Conservation (phyloP, 2,329 filamentous ascomycete species). For the Phoma sp. region DNA sequence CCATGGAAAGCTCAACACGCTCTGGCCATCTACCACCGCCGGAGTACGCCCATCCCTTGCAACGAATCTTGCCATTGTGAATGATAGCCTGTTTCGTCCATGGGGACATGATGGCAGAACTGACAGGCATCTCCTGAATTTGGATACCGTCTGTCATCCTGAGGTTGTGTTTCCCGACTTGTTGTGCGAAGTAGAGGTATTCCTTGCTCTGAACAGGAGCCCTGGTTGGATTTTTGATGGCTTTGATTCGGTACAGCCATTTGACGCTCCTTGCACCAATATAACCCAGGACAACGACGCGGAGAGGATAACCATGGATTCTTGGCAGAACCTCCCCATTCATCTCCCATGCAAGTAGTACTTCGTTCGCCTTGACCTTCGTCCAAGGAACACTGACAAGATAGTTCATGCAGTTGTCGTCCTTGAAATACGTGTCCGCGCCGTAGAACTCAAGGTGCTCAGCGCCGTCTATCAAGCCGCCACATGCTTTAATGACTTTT, state of each 20-base stretch:
- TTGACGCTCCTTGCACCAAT: slow-evolving; percentile 71
- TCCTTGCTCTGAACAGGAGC: slow-evolving; percentile 71
- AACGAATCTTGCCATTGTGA: slow-evolving; percentile 65
- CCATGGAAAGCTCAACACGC: slow-evolving; percentile 68
- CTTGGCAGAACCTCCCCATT: slow-evolving; percentile 69
- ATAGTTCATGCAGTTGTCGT: slow-evolving; percentile 70
- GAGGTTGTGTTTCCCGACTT: slow-evolving; percentile 72
- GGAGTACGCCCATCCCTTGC: slow-evolving; percentile 59
- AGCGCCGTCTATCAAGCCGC: slow-evolving; percentile 63
- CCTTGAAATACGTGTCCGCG: slow-evolving; percentile 77
- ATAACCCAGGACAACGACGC: slow-evolving; percentile 69
- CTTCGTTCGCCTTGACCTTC: slow-evolving; percentile 72
- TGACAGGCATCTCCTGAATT: slow-evolving; percentile 77
- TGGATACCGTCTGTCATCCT: slow-evolving; percentile 66
- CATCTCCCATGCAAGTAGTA: slow-evolving; percentile 75
- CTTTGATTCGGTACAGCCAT: slow-evolving; percentile 70
- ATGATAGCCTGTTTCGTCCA: slow-evolving; percentile 67
- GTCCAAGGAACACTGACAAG: slow-evolving; percentile 70
- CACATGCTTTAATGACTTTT: slow-evolving; percentile 74
- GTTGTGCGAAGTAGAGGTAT: slow-evolving; percentile 73
- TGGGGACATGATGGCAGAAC: slow-evolving; percentile 71
- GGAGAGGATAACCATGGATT: slow-evolving; percentile 71
- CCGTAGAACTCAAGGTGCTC: slow-evolving; percentile 74
- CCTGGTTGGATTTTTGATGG: slow-evolving; percentile 62
- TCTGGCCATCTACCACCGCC: slow-evolving; percentile 59